Percentiles rank a stretch among this genome's conserved stretches.
phyloP scores from a whole-genome alignment of 495 filamentous ascomycete genomes.

The Platismatia glauca region DNA sequence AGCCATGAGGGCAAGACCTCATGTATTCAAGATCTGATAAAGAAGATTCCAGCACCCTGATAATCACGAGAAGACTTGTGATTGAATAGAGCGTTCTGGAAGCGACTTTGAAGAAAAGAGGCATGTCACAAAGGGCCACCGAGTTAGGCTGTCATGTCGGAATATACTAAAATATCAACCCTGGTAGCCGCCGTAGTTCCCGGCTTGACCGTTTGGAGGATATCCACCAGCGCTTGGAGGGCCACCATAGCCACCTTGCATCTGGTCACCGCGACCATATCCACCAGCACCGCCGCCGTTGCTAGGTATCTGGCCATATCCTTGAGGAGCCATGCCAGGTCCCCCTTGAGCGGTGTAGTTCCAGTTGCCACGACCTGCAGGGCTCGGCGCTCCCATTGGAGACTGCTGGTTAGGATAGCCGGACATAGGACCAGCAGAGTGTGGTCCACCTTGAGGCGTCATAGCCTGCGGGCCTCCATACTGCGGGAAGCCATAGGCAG shows the following conservation, averaged over 20 bases:
- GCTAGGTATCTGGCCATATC: constrained; percentile 52
- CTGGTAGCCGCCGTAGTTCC: constrained; percentile 48
- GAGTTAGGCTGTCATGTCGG: background rate
- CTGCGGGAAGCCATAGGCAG: constrained; percentile 85
- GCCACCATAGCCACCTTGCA: constrained; percentile 64
- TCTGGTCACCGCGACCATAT: constrained; percentile 69
- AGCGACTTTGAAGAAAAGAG: background rate
- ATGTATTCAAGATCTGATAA: constrained; percentile 3
- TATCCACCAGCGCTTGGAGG: constrained; percentile 42
- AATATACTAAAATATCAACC: constrained; percentile 25
- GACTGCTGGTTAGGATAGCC: constrained; percentile 26
- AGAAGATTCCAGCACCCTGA: background rate
- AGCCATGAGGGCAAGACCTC: constrained; percentile 2
- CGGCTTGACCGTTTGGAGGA: constrained; percentile 22
- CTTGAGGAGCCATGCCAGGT: constrained; percentile 49
- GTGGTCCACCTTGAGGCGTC: constrained; percentile 54
- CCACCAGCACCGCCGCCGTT: constrained; percentile 70
- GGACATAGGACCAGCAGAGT: constrained; percentile 21
- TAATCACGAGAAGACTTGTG: background rate
- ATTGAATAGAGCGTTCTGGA: background rate
- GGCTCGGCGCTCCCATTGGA: constrained; percentile 43
- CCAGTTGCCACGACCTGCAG: constrained; percentile 52
- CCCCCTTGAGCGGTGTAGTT: constrained; percentile 47
- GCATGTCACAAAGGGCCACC: background rate
- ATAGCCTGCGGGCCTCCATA: constrained; percentile 68